Percentiles rank a stretch among this genome's conserved stretches.
Evolutionary conservation across 2,329 filamentous ascomycete genomes (phyloP).

Genomic region (Penicillium paneum): DNA sequence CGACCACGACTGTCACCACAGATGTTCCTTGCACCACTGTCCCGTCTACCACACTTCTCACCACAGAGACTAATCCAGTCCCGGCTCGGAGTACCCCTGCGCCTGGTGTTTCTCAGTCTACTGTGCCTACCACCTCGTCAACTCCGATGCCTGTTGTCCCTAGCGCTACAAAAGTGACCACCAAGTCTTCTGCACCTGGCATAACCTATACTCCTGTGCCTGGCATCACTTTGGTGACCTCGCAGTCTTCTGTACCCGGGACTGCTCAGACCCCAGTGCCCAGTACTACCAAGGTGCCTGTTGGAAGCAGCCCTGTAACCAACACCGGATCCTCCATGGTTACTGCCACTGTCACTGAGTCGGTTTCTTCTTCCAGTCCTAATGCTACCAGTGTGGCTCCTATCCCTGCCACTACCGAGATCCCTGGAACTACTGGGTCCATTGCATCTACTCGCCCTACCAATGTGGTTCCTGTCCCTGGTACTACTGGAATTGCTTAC

Average conservation of each 20-base stretch:
- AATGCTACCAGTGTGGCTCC: not conserved
- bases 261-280: not conserved
- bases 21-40: conserved; percentile 1
- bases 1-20: conserved; percentile 2
- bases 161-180: not conserved
- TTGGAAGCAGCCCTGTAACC: not conserved
- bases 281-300: not conserved
- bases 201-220: not conserved
- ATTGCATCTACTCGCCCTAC: conserved; percentile 1
- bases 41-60: not conserved
- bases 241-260: not conserved
- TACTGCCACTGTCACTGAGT: conserved; percentile 1
- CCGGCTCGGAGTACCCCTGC: not conserved
- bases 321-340: not conserved
- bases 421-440: not conserved
- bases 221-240: not conserved
- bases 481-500: not conserved
- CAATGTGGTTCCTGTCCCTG: conserved; percentile 1
- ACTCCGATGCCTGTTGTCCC: not conserved
- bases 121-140: not conserved
- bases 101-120: not conserved
- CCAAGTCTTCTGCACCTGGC: not conserved
- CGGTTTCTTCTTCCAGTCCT: not conserved
- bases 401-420: not conserved
- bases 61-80: not conserved